Percentiles rank a stretch among this genome's conserved stretches.
Conservation (phyloP, 2,329 filamentous ascomycete species). For the Colletotrichum sp. region DNA sequence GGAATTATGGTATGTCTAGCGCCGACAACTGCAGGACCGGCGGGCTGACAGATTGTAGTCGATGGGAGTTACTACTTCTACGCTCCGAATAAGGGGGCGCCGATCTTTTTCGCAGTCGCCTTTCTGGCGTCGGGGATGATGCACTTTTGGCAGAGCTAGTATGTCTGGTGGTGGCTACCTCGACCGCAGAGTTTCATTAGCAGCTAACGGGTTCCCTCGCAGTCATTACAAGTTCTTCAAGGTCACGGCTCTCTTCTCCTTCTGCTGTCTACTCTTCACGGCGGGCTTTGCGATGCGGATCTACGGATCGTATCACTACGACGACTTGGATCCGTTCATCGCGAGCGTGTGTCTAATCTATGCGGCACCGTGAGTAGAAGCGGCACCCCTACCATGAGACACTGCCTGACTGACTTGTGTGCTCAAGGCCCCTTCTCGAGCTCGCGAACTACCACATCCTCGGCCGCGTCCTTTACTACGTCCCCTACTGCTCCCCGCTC, state of each 20-base stretch:
- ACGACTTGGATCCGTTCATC: slow-evolving; percentile 35
- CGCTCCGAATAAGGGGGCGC: slow-evolving; percentile 51
- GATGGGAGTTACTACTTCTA: slow-evolving; percentile 50
- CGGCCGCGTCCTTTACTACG: slow-evolving; percentile 62
- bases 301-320: slow-evolving; percentile 35
- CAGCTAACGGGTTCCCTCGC: background rate
- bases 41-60: slow-evolving; percentile 30
- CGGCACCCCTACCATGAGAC: background rate
- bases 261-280: slow-evolving; percentile 59
- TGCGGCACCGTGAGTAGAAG: slow-evolving; percentile 34
- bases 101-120: slow-evolving; percentile 49
- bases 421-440: slow-evolving; percentile 59
- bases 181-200: no score
- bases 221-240: slow-evolving; percentile 63
- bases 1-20: slow-evolving; percentile 30
- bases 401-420: background rate
- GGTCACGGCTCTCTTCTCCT: slow-evolving; percentile 57
- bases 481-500: slow-evolving; percentile 62
- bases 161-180: background rate
- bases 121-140: slow-evolving; percentile 41
- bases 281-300: slow-evolving; percentile 55
- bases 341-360: slow-evolving; percentile 39
- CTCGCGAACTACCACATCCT: slow-evolving; percentile 67
- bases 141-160: slow-evolving; percentile 53
- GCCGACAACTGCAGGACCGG: background rate